Percentiles rank a stretch among this genome's conserved stretches.
Evolutionary conservation across 179 eudicot species (phyloP).

Genomic region (Camellia oleifera): DNA sequence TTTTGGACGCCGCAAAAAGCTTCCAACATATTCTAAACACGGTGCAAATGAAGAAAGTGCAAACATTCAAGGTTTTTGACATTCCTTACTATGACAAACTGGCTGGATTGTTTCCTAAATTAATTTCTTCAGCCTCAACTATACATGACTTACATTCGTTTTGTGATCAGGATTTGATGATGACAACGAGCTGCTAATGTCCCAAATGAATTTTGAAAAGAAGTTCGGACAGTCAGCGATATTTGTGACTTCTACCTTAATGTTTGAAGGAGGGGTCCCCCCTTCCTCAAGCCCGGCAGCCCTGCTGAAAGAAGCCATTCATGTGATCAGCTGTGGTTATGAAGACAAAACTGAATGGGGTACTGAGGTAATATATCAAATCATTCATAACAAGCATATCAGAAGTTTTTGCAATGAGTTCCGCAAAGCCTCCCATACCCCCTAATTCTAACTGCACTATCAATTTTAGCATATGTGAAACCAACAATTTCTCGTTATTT

Average conservation of each 20-base stretch:
- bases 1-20: constrained; percentile 85
- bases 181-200: constrained; percentile 72
- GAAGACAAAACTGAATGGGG: constrained; percentile 99
- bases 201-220: constrained; percentile 92
- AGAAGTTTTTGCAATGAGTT: not conserved
- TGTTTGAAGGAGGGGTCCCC: constrained; percentile 94
- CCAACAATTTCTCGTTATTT: too few species aligned
- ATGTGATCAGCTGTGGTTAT: constrained; percentile 93
- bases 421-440: not conserved
- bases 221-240: constrained; percentile 90
- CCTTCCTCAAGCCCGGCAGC: constrained; percentile 96
- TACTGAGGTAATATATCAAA: constrained; percentile 50
- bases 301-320: constrained; percentile 90
- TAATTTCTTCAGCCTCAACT: not conserved
- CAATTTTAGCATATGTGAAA: too few species aligned
- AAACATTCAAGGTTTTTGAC: constrained; percentile 56
- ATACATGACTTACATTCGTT: not conserved
- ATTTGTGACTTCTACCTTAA: constrained; percentile 86
- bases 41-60: constrained; percentile 50
- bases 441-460: not conserved
- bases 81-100: not conserved
- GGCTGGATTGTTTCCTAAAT: not conserved
- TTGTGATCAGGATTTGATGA: constrained; percentile 57
- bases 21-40: constrained; percentile 49
- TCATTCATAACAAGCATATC: not conserved